Evolutionary conservation across 2,329 filamentous ascomycete species (phyloP), one percentile per base, ranked within the genome.

Genomic region (Beauveria pseudobassiana): DNA sequence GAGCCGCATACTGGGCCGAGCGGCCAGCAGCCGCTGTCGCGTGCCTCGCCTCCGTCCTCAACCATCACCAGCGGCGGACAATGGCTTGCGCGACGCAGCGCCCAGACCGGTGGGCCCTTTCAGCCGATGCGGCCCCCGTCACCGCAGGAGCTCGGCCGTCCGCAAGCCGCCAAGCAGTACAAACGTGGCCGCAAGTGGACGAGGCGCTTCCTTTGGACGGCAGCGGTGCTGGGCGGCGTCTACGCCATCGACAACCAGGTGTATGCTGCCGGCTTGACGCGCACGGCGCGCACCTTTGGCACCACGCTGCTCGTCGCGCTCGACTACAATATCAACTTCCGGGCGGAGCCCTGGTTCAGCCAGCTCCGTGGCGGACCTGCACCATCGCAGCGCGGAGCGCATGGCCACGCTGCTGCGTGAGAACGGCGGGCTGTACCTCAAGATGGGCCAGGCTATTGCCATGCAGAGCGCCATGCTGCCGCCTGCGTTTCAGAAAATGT

Each of bases 321-420:
- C 26, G 95, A 99, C 77, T 98, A 99, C 80, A 98, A 97, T 77
- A 80, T 98, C 74, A 98, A 99, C 76, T 99, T 99, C 75, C 85
- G 91, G 6, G 82, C 90, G 6, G 78, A 91, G 66, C 93, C 93
- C 7, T 82, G 87, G 61, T 82, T 87, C 55, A 91, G 88, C 26
- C 26, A 85, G 87, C 56, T 87, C 86, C 22, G 86, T 96, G 46
- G 81, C 84, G 48, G 90, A 91, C 63, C 77, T 98, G 56, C 95
- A 99, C 75, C 78, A 82, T 43, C 87, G 95, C 64, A 96, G 89
- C 71, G 95, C 95, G 0, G 86, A 92, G 76, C 82, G 90, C 28
- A 78, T 98, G 43, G 96, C 91, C 64, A 82, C 93, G 34, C 77
- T 99, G 64, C 80, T 98, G 66, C 83, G 90, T 28, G 79, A 84